Evolutionary conservation across 2,329 filamentous ascomycete genomes (phyloP), one percentile per base, ranked within the genome.

Genomic region (Lasiodiplodia hormozganensis): DNA sequence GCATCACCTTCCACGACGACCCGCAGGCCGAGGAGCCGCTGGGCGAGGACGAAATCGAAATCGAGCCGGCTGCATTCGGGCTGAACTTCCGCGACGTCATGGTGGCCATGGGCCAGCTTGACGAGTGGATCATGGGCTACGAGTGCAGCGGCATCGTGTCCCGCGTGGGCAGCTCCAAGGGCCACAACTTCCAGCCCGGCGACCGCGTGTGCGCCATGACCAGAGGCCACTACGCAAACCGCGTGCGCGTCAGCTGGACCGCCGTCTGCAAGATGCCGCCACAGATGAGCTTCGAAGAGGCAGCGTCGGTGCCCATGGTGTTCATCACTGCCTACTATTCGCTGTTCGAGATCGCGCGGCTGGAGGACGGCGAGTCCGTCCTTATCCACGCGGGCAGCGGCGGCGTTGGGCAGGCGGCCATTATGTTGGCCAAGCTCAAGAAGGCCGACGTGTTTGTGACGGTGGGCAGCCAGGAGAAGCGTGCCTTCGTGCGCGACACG

Each of bases 321-420:
- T 70, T 69, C 51, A 28, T 28, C 2, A 74, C 73, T 4, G 71
- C 70, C 2, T 72, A 62, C 16, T 38, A 70, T 52, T 51, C 71
- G 0, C 56, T 76, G 12, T 47, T 69, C 0, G 47, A 73, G 11
- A 38, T 69, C 0, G 74, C 70, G 6, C 67, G 52, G 21, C 11
- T 75, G 5, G 31, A 52, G 0, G 34, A 62, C 34, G 69, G 66
- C 1, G 69, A 73, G 1, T 69, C 36, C 2, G 71, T 81, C 18
- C 72, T 81, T 14, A 76, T 80, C 36, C 75, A 78, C 62, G 71
- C 72, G 25, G 76, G 72, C 5, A 71, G 71, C 18, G 73, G 75
- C 14, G 74, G 70, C 28, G 71, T 78, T 25, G 77, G 77, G 10
- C 74, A 77, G 53, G 74, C 73, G 18, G 74, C 73, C 12, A 74